These are phyloP conservation scores for Macrophomina pseudophaseolina DNA, from an alignment of 2,329 filamentous ascomycete genomes.

Conservation along the genomic window DNA sequence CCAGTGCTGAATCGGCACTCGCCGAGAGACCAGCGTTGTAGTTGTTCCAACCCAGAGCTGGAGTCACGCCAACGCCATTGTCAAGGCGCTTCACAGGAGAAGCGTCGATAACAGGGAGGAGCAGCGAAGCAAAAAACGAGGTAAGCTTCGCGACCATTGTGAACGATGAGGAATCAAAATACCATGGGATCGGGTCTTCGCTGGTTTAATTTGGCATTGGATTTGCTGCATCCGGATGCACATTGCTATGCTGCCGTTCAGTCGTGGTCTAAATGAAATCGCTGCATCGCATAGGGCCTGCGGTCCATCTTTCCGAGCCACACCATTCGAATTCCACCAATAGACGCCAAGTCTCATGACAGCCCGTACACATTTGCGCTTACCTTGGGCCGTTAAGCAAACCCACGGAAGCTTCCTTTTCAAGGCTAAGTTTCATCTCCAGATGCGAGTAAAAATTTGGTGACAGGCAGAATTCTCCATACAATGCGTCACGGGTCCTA, in stretches of 20 bases:
- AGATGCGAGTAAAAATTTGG: slow-evolving; percentile 50
- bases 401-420: slow-evolving; percentile 47
- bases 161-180: not conserved
- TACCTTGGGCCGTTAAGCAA: slow-evolving; percentile 32
- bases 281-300: slow-evolving; percentile 5
- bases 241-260: slow-evolving; percentile 17
- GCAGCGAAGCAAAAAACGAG: not conserved
- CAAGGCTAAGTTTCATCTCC: slow-evolving; percentile 48
- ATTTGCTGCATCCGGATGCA: not conserved
- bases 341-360: not conserved
- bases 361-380: not conserved
- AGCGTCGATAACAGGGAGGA: not conserved
- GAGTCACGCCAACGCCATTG: slow-evolving; percentile 32
- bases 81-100: slow-evolving; percentile 25
- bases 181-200: not conserved
- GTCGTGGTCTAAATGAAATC: slow-evolving; percentile 15
- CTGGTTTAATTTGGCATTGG: not conserved
- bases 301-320: slow-evolving; percentile 18
- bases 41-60: slow-evolving; percentile 35
- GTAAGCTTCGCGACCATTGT: not conserved
- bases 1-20: slow-evolving; percentile 4
- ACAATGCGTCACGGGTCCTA: slow-evolving; percentile 42
- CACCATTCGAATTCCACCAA: slow-evolving; percentile 16
- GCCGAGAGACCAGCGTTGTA: slow-evolving; percentile 21
- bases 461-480: slow-evolving; percentile 44